Evolutionary conservation across 2,329 filamentous ascomycete species (phyloP).

Genomic region (Phialophora verrucosa): DNA sequence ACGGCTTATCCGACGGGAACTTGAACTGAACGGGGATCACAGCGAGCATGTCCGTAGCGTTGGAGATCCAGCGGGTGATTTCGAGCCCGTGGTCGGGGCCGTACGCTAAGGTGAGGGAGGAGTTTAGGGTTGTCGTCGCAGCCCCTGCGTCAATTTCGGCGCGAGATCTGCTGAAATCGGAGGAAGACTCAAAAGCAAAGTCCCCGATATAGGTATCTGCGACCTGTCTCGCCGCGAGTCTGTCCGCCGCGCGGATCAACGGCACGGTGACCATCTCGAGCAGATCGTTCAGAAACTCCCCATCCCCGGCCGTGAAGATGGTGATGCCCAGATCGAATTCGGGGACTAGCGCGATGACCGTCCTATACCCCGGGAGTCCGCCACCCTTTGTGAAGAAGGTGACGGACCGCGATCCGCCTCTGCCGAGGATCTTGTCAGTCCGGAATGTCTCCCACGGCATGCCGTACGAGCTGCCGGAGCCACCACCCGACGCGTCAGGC

Average conservation of each 20-base stretch:
- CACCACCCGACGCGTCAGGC: constrained; percentile 44
- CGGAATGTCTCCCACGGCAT: constrained; percentile 57
- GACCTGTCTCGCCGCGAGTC: constrained; percentile 28
- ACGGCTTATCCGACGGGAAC: neutral
- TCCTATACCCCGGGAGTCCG: constrained; percentile 51
- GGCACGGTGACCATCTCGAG: constrained; percentile 32
- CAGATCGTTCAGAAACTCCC: constrained; percentile 21
- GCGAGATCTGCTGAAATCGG: neutral
- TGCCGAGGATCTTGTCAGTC: constrained; percentile 48
- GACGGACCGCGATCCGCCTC: constrained; percentile 44
- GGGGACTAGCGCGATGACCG: constrained; percentile 49
- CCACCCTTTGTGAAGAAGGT: constrained; percentile 55
- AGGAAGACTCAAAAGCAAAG: neutral
- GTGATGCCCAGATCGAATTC: constrained; percentile 58
- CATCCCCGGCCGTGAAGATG: constrained; percentile 44
- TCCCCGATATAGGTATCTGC: constrained; percentile 27
- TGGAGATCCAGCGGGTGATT: constrained; percentile 32
- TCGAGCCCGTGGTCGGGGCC: constrained; percentile 34
- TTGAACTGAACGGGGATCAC: constrained; percentile 23
- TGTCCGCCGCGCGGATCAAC: constrained; percentile 37
- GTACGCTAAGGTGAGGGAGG: constrained; percentile 33
- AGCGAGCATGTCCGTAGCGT: constrained; percentile 32
- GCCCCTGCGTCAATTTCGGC: no score
- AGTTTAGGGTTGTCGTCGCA: constrained; percentile 24
- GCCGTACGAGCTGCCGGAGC: constrained; percentile 51